Conservation (phyloP, 345 rosid species). For the Angophora floribunda region DNA sequence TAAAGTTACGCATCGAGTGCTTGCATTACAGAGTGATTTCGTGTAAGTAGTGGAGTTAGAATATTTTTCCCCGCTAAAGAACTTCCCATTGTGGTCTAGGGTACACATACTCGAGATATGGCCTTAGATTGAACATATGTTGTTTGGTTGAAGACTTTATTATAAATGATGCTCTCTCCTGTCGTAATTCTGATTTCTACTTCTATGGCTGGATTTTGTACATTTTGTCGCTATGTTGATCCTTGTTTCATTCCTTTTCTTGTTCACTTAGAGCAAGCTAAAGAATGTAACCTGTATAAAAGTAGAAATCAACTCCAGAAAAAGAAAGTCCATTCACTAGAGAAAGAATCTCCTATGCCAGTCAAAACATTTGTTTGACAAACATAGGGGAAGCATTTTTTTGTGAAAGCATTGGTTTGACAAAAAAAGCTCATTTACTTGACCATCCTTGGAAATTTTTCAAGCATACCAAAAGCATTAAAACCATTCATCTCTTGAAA, state of each 20-base stretch:
- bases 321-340: background rate
- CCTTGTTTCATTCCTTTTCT: background rate
- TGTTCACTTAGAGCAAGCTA: background rate
- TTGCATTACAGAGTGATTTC: background rate
- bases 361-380: background rate
- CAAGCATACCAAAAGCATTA: background rate
- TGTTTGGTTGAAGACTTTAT: background rate
- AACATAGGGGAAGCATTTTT: background rate
- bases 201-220: background rate
- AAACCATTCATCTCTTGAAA: background rate
- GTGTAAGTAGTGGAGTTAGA: background rate
- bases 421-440: background rate
- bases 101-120: background rate
- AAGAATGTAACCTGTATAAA: background rate
- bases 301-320: background rate
- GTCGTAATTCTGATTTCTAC: background rate
- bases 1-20: background rate
- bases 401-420: background rate
- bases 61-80: background rate
- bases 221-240: background rate
- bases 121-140: background rate
- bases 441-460: background rate
- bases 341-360: background rate
- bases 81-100: background rate
- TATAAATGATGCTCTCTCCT: background rate